phyloP scores from a whole-genome alignment of 129 eudicot genomes.

The Pittosporum tobira region DNA sequence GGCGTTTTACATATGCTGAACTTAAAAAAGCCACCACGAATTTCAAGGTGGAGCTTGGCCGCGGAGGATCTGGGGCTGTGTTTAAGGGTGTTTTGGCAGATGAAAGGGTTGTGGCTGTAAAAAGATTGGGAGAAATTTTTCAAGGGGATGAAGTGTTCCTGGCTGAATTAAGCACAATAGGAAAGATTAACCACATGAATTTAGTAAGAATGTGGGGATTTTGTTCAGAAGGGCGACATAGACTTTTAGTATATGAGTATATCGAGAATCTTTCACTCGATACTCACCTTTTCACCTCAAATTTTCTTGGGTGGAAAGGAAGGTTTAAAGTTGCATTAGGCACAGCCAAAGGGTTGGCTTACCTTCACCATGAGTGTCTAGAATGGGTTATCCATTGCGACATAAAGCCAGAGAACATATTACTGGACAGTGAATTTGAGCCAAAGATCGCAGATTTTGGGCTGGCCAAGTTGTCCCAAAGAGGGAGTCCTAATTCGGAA shows the following conservation, averaged over 20 bases:
- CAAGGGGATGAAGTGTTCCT: conserved; percentile 36
- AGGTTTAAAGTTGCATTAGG: conserved; percentile 38
- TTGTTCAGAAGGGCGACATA: conserved; percentile 26
- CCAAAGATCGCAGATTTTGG: conserved; percentile 56
- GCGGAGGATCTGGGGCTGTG: conserved; percentile 42
- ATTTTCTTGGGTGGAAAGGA: conserved; percentile 27
- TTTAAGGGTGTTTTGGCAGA: conserved; percentile 36
- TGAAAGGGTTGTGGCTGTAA: conserved; percentile 31
- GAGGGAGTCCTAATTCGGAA: conserved; percentile 26
- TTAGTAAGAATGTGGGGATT: conserved; percentile 50
- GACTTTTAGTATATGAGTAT: conserved; percentile 41
- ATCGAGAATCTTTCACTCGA: conserved; percentile 38
- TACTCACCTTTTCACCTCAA: conserved; percentile 27
- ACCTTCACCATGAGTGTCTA: conserved; percentile 46
- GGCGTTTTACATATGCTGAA: conserved; percentile 31
- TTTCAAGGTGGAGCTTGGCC: conserved; percentile 39
- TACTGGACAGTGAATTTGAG: conserved; percentile 24
- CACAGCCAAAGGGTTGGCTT: conserved; percentile 37
- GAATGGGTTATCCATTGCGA: conserved; percentile 58
- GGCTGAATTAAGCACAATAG: conserved; percentile 42
- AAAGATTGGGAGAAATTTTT: conserved; percentile 24
- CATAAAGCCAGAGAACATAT: conserved; percentile 51
- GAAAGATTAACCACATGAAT: conserved; percentile 47
- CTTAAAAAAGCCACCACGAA: conserved; percentile 37
- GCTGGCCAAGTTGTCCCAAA: conserved; percentile 39